A percentile compares a stretch with the other conserved stretches of the same genome.
Evolutionary conservation across 257 asterid species (phyloP).

Genomic region (Catharanthus roseus): DNA sequence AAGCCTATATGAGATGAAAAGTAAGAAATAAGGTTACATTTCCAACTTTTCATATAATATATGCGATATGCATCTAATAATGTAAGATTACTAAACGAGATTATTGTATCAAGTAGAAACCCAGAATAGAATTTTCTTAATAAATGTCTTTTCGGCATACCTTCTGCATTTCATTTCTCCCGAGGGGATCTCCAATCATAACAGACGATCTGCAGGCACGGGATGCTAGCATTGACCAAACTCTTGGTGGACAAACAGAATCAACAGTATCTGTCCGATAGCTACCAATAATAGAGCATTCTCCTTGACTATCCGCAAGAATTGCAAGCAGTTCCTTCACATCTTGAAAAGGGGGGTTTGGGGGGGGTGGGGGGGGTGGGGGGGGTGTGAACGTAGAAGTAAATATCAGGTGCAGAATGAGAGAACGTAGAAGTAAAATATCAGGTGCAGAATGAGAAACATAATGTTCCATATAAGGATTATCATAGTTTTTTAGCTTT

Average conservation of each 20-base stretch:
- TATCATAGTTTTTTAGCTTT: background rate
- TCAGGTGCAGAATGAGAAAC: background rate
- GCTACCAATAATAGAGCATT: slow-evolving; percentile 66
- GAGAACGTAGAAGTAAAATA: slow-evolving; percentile 4
- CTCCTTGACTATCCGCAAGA: slow-evolving; percentile 77
- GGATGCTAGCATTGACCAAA: slow-evolving; percentile 90
- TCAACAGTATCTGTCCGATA: slow-evolving; percentile 63
- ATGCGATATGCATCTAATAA: background rate
- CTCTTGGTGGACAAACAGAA: slow-evolving; percentile 89
- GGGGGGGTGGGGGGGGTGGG: no score
- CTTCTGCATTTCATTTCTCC: slow-evolving; percentile 86
- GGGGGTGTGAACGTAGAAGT: no score
- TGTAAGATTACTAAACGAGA: background rate
- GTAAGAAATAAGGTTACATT: background rate
- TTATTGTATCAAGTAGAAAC: background rate
- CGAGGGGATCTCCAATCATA: slow-evolving; percentile 92
- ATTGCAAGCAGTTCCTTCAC: slow-evolving; percentile 73
- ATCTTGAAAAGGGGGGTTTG: slow-evolving; percentile 50
- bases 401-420: no score
- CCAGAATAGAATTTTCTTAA: background rate
- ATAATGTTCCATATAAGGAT: background rate
- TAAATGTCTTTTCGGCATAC: slow-evolving; percentile 21
- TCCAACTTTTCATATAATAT: background rate
- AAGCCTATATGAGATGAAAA: background rate
- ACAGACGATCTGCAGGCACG: slow-evolving; percentile 94